Evolutionary conservation across 2,329 filamentous ascomycete genomes (phyloP).

Genomic region (Sclerotinia subarctica): DNA sequence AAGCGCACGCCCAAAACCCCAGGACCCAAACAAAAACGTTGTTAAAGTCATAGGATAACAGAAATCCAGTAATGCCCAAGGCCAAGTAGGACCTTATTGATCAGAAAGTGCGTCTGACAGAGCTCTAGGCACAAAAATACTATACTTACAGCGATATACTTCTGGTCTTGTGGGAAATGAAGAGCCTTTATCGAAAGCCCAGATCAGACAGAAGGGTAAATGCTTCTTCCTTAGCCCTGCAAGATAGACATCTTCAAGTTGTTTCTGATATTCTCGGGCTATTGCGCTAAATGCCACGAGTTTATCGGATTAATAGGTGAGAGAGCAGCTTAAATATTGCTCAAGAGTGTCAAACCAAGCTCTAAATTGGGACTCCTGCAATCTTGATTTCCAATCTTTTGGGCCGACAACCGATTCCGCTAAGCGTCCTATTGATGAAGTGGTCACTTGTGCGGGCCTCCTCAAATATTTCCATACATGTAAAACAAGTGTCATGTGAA

Average conservation of each 20-base stretch:
- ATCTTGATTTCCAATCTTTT: not conserved
- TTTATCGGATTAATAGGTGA: not conserved
- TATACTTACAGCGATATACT: not conserved
- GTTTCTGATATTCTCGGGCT: not conserved
- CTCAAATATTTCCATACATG: too few relatives aligned
- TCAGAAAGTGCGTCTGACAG: not conserved
- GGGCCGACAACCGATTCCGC: too few relatives aligned
- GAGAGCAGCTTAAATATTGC: not conserved
- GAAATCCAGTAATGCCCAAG: not conserved
- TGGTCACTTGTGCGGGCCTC: too few relatives aligned
- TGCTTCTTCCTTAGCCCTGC: not conserved
- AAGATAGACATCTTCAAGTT: not conserved
- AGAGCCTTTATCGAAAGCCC: rapidly evolving
- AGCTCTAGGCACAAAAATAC: too few relatives aligned
- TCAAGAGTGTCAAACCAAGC: not conserved
- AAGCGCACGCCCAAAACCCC: rapidly evolving
- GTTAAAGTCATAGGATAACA: not conserved
- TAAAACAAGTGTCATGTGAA: too few relatives aligned
- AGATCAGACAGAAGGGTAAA: not conserved
- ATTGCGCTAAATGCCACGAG: not conserved
- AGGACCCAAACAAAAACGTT: too few relatives aligned
- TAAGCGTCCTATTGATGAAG: too few relatives aligned
- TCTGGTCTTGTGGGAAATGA: too few relatives aligned
- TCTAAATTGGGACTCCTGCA: rapidly evolving
- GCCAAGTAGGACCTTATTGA: not conserved